Evolutionary conservation across 495 filamentous ascomycete genomes (phyloP).

Genomic region (Podospora pseudopauciseta): DNA sequence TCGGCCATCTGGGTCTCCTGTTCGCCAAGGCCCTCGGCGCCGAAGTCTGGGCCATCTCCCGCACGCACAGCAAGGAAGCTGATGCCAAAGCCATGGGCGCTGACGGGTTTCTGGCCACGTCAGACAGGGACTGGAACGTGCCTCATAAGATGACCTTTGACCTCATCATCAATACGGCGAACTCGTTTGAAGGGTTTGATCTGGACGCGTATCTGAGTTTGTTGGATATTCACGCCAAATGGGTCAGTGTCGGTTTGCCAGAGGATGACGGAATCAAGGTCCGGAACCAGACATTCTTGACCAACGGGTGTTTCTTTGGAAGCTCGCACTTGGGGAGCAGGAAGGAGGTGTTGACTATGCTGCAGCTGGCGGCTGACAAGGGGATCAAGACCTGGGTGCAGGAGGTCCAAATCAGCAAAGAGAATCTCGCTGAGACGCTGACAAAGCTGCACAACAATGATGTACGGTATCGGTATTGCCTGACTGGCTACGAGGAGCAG

Average conservation of each 20-base stretch:
- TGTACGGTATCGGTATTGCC: conserved; percentile 54
- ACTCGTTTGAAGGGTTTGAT: conserved; percentile 51
- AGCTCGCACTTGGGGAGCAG: conserved; percentile 79
- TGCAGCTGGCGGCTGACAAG: conserved; percentile 77
- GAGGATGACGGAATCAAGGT: conserved; percentile 73
- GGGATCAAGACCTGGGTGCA: conserved; percentile 79
- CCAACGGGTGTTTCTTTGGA: conserved; percentile 75
- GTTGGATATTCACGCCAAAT: conserved; percentile 78
- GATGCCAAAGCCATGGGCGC: conserved; percentile 67
- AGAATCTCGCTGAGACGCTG: conserved; percentile 66
- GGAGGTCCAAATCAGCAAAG: conserved; percentile 65
- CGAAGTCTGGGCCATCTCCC: conserved; percentile 67
- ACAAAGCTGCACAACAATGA: conserved; percentile 66
- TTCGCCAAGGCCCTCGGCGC: conserved; percentile 70
- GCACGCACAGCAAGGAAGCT: conserved; percentile 62
- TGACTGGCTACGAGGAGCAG: conserved; percentile 43
- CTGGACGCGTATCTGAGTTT: conserved; percentile 68
- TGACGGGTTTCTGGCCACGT: conserved; percentile 67
- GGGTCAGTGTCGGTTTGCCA: conserved; percentile 80
- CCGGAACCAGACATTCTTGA: conserved; percentile 70
- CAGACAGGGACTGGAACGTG: conserved; percentile 62
- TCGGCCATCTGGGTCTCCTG: conserved; percentile 69
- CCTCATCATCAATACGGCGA: conserved; percentile 59
- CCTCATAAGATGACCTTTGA: conserved; percentile 54
- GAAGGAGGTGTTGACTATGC: conserved; percentile 76